phyloP scores from a whole-genome alignment of 2,329 filamentous ascomycete genomes.

The Aspergillus sp. region DNA sequence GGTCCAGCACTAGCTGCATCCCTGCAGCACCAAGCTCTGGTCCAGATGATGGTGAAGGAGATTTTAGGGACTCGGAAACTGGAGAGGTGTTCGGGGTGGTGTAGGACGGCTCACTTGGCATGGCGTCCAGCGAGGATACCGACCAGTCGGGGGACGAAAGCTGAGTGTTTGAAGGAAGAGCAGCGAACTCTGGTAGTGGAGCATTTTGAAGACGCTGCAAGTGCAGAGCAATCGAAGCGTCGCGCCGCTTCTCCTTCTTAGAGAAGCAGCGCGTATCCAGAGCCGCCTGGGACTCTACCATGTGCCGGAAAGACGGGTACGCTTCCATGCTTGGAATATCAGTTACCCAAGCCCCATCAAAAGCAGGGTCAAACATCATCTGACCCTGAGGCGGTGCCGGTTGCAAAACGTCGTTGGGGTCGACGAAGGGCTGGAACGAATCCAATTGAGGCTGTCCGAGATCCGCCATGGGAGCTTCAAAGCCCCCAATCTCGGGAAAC shows the following conservation, averaged over 20 bases:
- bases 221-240: slow-evolving; percentile 47
- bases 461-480: slow-evolving; percentile 26
- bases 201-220: slow-evolving; percentile 43
- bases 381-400: slow-evolving; percentile 11
- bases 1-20: slow-evolving; percentile 46
- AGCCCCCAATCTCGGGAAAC: slow-evolving; percentile 31
- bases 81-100: slow-evolving; percentile 29
- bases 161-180: slow-evolving; percentile 35
- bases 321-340: slow-evolving; percentile 20
- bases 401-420: slow-evolving; percentile 21
- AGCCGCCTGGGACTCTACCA: slow-evolving; percentile 45
- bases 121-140: slow-evolving; percentile 32
- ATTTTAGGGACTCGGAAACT: slow-evolving; percentile 20
- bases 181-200: slow-evolving; percentile 31
- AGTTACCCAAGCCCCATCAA: slow-evolving; percentile 19
- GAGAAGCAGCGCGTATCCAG: slow-evolving; percentile 40
- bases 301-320: slow-evolving; percentile 31
- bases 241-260: slow-evolving; percentile 46
- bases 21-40: slow-evolving; percentile 28
- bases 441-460: slow-evolving; percentile 25
- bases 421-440: slow-evolving; percentile 19
- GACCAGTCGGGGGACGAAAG: slow-evolving; percentile 40
- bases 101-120: slow-evolving; percentile 27
- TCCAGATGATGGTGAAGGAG: slow-evolving; percentile 22
- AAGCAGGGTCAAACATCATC: slow-evolving; percentile 7